A percentile compares a stretch with the other conserved stretches of the same genome.
Evolutionary conservation across 2,329 filamentous ascomycete species (phyloP).

Genomic region (Arthroderma sp.): DNA sequence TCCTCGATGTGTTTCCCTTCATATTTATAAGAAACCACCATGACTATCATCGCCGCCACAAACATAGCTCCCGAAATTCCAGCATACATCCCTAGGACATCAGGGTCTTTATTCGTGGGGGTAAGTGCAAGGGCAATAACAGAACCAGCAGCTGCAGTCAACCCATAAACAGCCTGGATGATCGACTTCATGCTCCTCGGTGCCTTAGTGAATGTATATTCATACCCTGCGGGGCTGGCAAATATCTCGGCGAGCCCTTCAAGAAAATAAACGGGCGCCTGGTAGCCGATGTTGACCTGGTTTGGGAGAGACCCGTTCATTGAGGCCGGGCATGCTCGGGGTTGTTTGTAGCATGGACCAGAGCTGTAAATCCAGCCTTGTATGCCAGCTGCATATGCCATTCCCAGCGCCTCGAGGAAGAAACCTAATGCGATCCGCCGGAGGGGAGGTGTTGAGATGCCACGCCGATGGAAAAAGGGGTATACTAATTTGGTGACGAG

Average conservation of each 20-base stretch:
- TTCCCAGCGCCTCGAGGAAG: slow-evolving; percentile 36
- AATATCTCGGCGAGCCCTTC: slow-evolving; percentile 17
- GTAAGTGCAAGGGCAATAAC: slow-evolving; percentile 50
- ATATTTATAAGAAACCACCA: no score
- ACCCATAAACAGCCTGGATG: slow-evolving; percentile 24
- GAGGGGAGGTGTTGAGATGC: slow-evolving; percentile 46
- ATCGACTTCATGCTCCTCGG: slow-evolving; percentile 26
- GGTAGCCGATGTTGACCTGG: slow-evolving; percentile 4
- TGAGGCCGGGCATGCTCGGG: background rate
- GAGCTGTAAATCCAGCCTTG: slow-evolving; percentile 44
- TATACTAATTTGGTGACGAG: slow-evolving; percentile 40
- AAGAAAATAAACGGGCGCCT: slow-evolving; percentile 12
- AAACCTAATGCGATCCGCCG: slow-evolving; percentile 45
- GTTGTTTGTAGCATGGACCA: slow-evolving; percentile 5
- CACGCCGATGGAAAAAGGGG: slow-evolving; percentile 38
- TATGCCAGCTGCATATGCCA: slow-evolving; percentile 43
- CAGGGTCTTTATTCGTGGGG: slow-evolving; percentile 48
- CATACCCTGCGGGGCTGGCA: slow-evolving; percentile 42
- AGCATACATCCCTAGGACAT: slow-evolving; percentile 13
- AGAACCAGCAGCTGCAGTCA: slow-evolving; percentile 45
- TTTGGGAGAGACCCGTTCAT: slow-evolving; percentile 3
- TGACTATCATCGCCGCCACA: no score
- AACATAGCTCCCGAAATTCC: no score
- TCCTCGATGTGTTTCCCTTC: no score
- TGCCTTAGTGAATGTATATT: slow-evolving; percentile 59